Evolutionary conservation across 202 grass and related monocot species (phyloP).

Genomic region (Alloteropsis angusta): DNA sequence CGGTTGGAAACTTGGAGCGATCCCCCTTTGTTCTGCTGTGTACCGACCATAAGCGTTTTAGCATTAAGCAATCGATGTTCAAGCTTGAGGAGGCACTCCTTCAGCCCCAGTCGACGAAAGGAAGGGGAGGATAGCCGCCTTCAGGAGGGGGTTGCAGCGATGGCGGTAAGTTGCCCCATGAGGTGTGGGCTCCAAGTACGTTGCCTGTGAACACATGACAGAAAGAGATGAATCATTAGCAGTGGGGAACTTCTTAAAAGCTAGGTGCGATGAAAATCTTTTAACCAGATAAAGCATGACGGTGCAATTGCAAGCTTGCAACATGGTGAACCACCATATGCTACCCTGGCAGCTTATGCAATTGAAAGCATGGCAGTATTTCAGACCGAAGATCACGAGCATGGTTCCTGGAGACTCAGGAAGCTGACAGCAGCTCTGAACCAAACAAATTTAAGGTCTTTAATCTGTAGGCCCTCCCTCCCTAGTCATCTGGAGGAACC

Average conservation of each 20-base stretch:
- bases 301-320: background rate
- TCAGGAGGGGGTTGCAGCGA: conserved; percentile 70
- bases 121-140: conserved; percentile 51
- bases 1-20: background rate
- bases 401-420: background rate
- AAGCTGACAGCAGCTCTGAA: conserved; percentile 16
- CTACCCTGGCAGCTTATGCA: background rate
- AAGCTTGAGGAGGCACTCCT: background rate
- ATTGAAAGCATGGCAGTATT: background rate
- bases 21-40: background rate
- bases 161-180: conserved; percentile 81
- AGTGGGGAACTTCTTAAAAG: background rate
- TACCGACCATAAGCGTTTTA: background rate
- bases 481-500: background rate
- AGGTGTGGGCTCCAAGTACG: conserved; percentile 21
- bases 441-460: conserved; percentile 10
- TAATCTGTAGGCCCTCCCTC: background rate
- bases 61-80: background rate
- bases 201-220: conserved; percentile 28
- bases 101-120: conserved; percentile 73
- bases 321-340: background rate
- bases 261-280: background rate
- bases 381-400: background rate
- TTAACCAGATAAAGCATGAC: background rate
- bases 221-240: background rate